Conservation (phyloP, 163 green algal species). For the Coccomyxa subellipsoidea region DNA sequence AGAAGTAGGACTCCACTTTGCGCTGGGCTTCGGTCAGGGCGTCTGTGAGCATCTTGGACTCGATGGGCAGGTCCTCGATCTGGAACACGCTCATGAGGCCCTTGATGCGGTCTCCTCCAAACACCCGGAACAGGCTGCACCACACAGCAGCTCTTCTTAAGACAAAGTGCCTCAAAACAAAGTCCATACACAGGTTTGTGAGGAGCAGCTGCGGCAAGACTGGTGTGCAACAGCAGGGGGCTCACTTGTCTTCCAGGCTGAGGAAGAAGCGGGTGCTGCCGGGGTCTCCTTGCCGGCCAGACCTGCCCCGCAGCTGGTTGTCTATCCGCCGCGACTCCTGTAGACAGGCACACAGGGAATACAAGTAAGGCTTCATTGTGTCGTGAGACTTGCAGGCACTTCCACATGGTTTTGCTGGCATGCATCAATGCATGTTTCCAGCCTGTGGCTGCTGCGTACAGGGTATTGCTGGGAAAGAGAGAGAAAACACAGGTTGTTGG, state of each 20-base stretch:
- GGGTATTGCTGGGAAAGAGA: no score
- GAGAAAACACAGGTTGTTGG: no score
- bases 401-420: no score
- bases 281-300: conserved; percentile 80
- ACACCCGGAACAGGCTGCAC: conserved; percentile 77
- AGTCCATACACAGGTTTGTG: no score
- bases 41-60: conserved; percentile 91
- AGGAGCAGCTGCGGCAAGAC: no score
- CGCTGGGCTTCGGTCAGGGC: conserved; percentile 92
- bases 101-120: conserved; percentile 85
- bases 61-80: conserved; percentile 96
- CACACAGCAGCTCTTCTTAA: background rate
- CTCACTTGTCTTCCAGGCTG: conserved; percentile 84
- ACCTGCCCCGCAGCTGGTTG: conserved; percentile 85
- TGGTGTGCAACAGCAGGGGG: background rate
- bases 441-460: no score
- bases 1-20: conserved; percentile 96
- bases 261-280: conserved; percentile 95
- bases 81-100: conserved; percentile 79
- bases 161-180: background rate
- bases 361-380: no score
- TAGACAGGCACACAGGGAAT: background rate
- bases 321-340: conserved; percentile 92
- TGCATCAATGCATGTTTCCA: no score
- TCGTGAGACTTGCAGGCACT: no score